phyloP scores from a whole-genome alignment of 768 basidiomycete genomes.

The Kwoniella europaea region DNA sequence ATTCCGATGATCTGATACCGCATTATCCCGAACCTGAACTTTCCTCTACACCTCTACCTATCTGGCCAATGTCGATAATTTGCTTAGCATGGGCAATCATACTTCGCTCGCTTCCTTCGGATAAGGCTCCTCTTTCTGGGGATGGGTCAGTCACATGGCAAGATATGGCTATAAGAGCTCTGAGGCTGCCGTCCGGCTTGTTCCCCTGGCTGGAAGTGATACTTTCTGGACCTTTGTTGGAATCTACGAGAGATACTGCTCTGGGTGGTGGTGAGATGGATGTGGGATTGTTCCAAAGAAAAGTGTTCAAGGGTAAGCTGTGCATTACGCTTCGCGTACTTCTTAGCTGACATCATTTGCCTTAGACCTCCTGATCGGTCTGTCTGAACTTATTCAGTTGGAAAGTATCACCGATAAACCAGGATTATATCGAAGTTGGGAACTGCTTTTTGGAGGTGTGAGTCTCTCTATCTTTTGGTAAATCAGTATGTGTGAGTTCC shows the following conservation, averaged over 20 bases:
- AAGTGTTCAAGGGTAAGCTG: slow-evolving; percentile 74
- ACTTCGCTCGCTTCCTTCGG: slow-evolving; percentile 57
- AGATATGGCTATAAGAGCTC: slow-evolving; percentile 66
- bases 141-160: slow-evolving; percentile 65
- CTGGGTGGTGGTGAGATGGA: slow-evolving; percentile 67
- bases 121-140: slow-evolving; percentile 61
- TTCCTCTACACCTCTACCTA: slow-evolving; percentile 64
- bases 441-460: slow-evolving; percentile 49
- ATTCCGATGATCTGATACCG: slow-evolving; percentile 60
- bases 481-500: slow-evolving; percentile 15
- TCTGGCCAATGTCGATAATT: slow-evolving; percentile 71
- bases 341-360: not conserved
- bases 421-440: slow-evolving; percentile 45
- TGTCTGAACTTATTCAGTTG: slow-evolving; percentile 74
- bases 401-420: slow-evolving; percentile 66
- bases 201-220: slow-evolving; percentile 47
- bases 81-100: slow-evolving; percentile 86
- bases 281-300: slow-evolving; percentile 74
- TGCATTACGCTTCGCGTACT: slow-evolving; percentile 13
- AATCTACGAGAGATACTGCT: slow-evolving; percentile 67
- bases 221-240: slow-evolving; percentile 65
- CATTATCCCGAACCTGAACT: slow-evolving; percentile 65
- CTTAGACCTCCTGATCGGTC: slow-evolving; percentile 74
- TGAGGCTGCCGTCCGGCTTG: slow-evolving; percentile 62
- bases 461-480: slow-evolving; percentile 27